Percentiles rank a stretch among this genome's conserved stretches.
Evolutionary conservation across 306 rosid species (phyloP).

Genomic region (Corylus americana): DNA sequence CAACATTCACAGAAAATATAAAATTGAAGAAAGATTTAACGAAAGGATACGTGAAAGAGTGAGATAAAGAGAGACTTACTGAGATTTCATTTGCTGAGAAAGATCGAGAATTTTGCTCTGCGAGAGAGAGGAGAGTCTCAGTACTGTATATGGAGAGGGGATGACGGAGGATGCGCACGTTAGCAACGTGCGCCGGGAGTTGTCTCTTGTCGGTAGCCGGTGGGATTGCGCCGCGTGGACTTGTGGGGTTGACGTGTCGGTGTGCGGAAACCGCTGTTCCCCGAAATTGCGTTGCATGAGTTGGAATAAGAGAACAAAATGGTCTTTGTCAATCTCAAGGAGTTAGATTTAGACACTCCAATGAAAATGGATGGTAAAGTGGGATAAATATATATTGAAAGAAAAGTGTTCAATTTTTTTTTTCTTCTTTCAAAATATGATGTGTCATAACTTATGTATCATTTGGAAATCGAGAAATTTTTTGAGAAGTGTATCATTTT

Average conservation of each 20-base stretch:
- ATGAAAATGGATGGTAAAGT: background rate
- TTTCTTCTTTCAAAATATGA: too few relatives aligned
- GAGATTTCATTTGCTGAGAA: constrained; percentile 15
- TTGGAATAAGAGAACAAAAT: background rate
- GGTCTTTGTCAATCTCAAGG: background rate
- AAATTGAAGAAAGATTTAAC: background rate
- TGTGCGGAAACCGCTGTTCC: background rate
- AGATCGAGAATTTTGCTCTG: constrained; percentile 29
- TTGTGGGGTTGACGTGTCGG: constrained; percentile 27
- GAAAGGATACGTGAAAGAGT: background rate
- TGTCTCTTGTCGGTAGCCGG: constrained; percentile 57
- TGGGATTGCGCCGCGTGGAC: constrained; percentile 28
- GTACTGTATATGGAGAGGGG: background rate
- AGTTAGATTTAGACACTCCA: background rate
- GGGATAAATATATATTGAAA: too few relatives aligned
- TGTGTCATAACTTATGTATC: too few relatives aligned
- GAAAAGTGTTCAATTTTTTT: too few relatives aligned
- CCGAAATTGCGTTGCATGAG: constrained; percentile 16
- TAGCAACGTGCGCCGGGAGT: constrained; percentile 31
- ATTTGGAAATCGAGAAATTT: too few relatives aligned
- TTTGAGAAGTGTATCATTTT: too few relatives aligned
- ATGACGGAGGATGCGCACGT: constrained; percentile 31
- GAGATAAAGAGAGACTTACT: constrained; percentile 16
- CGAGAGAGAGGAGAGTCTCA: background rate
- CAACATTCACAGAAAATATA: background rate